Conservation (phyloP, 768 basidiomycete genomes). For the Dendrothele bispora region DNA sequence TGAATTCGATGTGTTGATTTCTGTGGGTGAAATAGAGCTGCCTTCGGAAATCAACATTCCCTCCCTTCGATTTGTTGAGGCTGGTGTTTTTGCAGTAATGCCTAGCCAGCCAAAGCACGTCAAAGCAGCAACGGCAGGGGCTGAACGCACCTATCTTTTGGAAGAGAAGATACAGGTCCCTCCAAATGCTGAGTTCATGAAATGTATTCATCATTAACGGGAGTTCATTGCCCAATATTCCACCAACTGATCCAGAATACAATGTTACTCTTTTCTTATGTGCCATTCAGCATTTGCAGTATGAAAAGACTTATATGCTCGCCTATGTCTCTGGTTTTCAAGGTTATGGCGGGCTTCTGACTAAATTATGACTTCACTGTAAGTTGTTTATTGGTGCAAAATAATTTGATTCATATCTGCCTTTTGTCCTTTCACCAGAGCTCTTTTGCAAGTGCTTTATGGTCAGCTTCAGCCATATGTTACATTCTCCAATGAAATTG, state of each 20-base stretch:
- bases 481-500: too few relatives aligned
- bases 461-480: too few relatives aligned
- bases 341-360: background rate
- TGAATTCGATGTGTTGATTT: too few relatives aligned
- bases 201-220: conserved; percentile 8
- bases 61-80: too few relatives aligned
- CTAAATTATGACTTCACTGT: conserved; percentile 6
- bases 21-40: too few relatives aligned
- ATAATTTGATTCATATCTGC: too few relatives aligned
- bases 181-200: background rate
- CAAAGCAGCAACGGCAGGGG: background rate
- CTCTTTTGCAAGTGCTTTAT: too few relatives aligned
- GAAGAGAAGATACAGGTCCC: background rate
- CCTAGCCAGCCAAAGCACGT: background rate
- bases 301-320: background rate
- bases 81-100: background rate
- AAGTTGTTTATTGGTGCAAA: too few relatives aligned
- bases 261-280: background rate
- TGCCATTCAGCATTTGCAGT: conserved; percentile 1
- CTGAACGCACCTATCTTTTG: background rate
- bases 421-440: too few relatives aligned
- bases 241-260: background rate
- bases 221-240: background rate
- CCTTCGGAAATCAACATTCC: too few relatives aligned
- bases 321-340: conserved; percentile 3